Base-by-base conservation (phyloP, 306 rosid genomes). In the Aeschynomene evenia region DNA sequence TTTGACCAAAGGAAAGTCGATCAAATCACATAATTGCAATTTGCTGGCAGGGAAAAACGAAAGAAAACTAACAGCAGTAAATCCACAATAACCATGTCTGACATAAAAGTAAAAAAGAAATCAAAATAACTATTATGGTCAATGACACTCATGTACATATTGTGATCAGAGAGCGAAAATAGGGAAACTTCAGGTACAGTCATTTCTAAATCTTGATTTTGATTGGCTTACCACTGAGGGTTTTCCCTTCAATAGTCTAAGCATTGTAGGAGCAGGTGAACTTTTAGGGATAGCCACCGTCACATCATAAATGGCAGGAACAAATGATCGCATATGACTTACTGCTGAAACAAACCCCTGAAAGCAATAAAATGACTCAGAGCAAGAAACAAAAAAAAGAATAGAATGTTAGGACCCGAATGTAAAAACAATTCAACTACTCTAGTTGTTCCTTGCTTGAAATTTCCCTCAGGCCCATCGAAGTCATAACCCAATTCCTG, bases 291-390 rank as follows among this genome's bases (percentile, higher is more conserved):
- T 61, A 69, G 95, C 95, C 49, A 92, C 92, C 0, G 98, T 92
- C 34, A 84, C 43, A 74, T 92, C 98, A 81, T 92, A 92, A 52
- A 92, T 46, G 33, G 92, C 98, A 13, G 98, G 98, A 77, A 81
- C 98, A 83, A 92, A 92, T 54, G 96, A 77, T 48, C 90, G 95
- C 95, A 89, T 89, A 72, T 87, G 83, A 76, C 89, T 83, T 62
- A 92, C 96, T 23, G 95, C 87, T 12, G 95, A 71, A 81, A 92
- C 98, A 80, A 92, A 92, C 65, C 98, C 98, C 98, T 92, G 87
- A 79, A 78, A 71, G 72, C 54, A 75, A 57, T 39, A 73, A 53
- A 78, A 28, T 6, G 4, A 45, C 45, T 31, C 18, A 64, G 16
- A 65, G 11, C 42, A 78, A 33, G 37, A 4, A 29, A 52, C 16